phyloP scores from a whole-genome alignment of 192 early-diverging fungal genomes.

The Podochytrium sp. region DNA sequence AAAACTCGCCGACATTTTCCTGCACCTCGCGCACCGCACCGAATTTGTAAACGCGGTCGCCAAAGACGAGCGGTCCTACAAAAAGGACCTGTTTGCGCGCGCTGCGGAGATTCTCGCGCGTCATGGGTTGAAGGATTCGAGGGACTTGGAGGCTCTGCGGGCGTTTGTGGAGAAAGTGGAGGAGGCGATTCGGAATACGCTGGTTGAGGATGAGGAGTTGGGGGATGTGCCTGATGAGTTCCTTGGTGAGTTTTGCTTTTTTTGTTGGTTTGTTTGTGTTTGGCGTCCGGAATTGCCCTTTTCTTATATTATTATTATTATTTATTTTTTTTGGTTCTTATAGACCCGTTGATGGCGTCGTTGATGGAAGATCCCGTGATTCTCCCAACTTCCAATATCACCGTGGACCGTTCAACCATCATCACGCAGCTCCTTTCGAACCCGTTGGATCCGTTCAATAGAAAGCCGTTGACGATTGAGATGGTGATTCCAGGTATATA shows the following conservation, averaged over 20 bases:
- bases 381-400: conserved; percentile 77
- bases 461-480: conserved; percentile 82
- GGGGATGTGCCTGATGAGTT: conserved; percentile 90
- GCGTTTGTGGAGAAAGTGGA: conserved; percentile 79
- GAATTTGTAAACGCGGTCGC: conserved; percentile 85
- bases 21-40: conserved; percentile 66
- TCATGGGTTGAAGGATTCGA: conserved; percentile 63
- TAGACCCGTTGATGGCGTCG: conserved; percentile 81
- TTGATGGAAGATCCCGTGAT: conserved; percentile 95
- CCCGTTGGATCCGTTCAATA: conserved; percentile 91
- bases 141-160: conserved; percentile 65
- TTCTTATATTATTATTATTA: neutral
- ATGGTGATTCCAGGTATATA: conserved; percentile 82
- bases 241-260: conserved; percentile 56
- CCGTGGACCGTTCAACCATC: conserved; percentile 89
- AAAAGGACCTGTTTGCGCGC: conserved; percentile 73
- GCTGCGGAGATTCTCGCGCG: conserved; percentile 70
- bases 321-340: conserved; percentile 8
- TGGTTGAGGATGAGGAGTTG: conserved; percentile 76
- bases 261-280: conserved; percentile 3
- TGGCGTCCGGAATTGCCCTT: neutral
- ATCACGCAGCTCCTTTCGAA: conserved; percentile 87
- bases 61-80: conserved; percentile 84
- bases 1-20: conserved; percentile 83
- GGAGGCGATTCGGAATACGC: conserved; percentile 60